phyloP scores from a whole-genome alignment of 768 basidiomycete genomes.

The Boletus bicolor region DNA sequence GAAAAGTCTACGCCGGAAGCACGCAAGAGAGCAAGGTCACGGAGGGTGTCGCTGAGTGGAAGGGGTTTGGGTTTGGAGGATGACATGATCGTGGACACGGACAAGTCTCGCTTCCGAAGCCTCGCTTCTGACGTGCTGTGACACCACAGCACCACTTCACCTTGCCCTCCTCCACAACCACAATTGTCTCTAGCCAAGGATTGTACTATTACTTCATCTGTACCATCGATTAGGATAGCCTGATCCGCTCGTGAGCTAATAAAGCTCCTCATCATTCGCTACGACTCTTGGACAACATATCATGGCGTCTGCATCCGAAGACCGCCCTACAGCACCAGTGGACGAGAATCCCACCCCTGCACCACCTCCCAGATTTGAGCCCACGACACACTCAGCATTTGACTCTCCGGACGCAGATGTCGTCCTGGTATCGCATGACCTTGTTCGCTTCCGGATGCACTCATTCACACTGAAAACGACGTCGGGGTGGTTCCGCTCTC shows the following conservation, averaged over 20 bases:
- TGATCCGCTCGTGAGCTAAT: not conserved
- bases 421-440: slow-evolving; percentile 47
- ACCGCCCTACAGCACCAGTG: not conserved
- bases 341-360: not conserved
- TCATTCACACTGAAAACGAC: slow-evolving; percentile 57
- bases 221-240: not conserved
- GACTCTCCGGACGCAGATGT: slow-evolving; percentile 53
- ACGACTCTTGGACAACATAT: not conserved
- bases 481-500: slow-evolving; percentile 54
- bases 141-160: not conserved
- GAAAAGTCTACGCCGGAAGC: slow-evolving; percentile 50
- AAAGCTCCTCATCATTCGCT: not conserved
- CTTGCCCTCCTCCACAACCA: not conserved
- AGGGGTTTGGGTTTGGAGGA: slow-evolving; percentile 43
- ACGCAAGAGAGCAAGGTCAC: slow-evolving; percentile 69
- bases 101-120: not conserved
- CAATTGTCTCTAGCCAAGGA: not conserved
- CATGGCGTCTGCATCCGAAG: slow-evolving; percentile 19
- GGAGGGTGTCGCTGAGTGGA: slow-evolving; percentile 54
- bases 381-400: slow-evolving; percentile 47
- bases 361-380: slow-evolving; percentile 2
- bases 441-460: slow-evolving; percentile 55
- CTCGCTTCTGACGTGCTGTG: not conserved
- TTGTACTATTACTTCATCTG: not conserved
- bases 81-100: slow-evolving; percentile 12